Evolutionary conservation across 257 asterid species (phyloP).

Genomic region (Pogostemon cablin): DNA sequence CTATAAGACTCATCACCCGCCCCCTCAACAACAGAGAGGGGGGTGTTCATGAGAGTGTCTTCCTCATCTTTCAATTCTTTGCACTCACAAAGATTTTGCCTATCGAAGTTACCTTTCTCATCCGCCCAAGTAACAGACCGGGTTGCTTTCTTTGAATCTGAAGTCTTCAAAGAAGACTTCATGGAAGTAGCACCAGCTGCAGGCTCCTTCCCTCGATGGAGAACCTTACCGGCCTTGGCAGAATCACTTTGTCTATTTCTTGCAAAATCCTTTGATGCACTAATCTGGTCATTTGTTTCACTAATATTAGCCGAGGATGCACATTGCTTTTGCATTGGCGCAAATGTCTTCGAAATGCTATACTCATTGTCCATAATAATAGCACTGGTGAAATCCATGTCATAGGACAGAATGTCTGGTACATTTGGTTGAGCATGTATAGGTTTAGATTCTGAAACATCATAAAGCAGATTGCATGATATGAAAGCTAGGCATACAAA

Average conservation of each 20-base stretch:
- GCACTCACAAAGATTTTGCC: conserved; percentile 47
- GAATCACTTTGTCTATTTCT: conserved; percentile 38
- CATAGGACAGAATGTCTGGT: conserved; percentile 43
- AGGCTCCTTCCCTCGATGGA: conserved; percentile 33
- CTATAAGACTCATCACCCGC: conserved; percentile 48
- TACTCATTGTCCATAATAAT: conserved; percentile 70
- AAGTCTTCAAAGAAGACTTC: conserved; percentile 76
- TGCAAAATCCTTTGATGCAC: conserved; percentile 39
- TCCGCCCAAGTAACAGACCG: conserved; percentile 89
- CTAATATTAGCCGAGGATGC: conserved; percentile 43
- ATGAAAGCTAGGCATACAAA: conserved; percentile 19
- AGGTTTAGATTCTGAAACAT: conserved; percentile 54
- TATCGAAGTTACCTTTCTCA: conserved; percentile 44
- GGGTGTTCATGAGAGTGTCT: conserved; percentile 31
- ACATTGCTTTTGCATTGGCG: conserved; percentile 39
- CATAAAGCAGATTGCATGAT: conserved; percentile 36
- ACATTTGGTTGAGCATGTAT: conserved; percentile 34
- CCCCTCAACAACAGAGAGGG: conserved; percentile 40
- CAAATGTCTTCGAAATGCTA: conserved; percentile 48
- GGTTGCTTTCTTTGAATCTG: conserved; percentile 51
- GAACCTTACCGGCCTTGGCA: conserved; percentile 31
- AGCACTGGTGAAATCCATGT: conserved; percentile 61
- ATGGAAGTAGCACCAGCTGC: conserved; percentile 36
- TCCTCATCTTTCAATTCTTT: conserved; percentile 38
- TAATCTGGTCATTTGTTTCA: conserved; percentile 36